Percentiles rank a stretch among this genome's conserved stretches.
phyloP scores from a whole-genome alignment of 176 grass and related monocot genomes.

The Tuctoria greenei region DNA sequence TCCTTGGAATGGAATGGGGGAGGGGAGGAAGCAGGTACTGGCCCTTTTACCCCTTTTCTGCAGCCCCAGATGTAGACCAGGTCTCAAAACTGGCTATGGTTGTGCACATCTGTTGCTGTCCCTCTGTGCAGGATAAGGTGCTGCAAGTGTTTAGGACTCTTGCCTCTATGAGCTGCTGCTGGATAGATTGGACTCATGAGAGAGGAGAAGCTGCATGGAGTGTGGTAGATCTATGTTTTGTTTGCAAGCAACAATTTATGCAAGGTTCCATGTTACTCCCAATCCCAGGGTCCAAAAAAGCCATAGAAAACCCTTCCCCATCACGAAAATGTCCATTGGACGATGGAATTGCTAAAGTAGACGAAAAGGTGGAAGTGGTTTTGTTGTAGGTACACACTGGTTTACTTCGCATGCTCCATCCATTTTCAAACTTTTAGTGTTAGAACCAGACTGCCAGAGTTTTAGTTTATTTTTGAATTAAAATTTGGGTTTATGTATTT shows the following conservation, averaged over 20 bases:
- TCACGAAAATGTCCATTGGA: no score
- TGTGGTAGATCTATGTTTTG: neutral
- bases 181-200: neutral
- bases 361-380: no score
- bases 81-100: no score
- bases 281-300: neutral
- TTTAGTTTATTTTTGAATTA: no score
- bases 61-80: constrained; percentile 13
- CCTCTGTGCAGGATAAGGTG: neutral
- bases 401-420: no score
- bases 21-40: neutral
- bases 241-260: neutral
- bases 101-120: neutral
- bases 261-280: neutral
- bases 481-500: no score
- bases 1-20: neutral
- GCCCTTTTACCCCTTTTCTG: constrained; percentile 39
- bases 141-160: neutral
- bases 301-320: neutral
- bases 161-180: neutral
- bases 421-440: no score
- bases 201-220: no score
- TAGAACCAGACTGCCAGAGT: no score
- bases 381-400: no score
- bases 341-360: no score